phyloP scores from a whole-genome alignment of 164 flowering plant genomes.

The Taxillus chinensis region DNA sequence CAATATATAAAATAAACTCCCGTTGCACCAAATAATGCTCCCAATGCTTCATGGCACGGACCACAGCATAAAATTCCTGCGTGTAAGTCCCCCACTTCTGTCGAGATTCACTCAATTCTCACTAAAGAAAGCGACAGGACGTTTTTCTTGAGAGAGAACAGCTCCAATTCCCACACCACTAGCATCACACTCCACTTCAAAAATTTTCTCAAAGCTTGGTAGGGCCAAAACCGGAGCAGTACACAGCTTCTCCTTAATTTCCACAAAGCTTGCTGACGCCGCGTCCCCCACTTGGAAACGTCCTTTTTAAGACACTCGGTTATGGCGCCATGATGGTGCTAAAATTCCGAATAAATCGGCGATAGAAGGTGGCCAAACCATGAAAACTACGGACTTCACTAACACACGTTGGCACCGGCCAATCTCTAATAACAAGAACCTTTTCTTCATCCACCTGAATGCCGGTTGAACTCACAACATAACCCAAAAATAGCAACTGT shows the following conservation, averaged over 20 bases:
- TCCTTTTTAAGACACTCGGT: background rate
- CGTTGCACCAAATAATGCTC: background rate
- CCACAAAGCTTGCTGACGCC: background rate
- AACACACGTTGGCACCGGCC: background rate
- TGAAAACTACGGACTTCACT: background rate
- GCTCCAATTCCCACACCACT: background rate
- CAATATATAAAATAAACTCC: background rate
- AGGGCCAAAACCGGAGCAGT: background rate
- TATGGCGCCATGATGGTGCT: background rate
- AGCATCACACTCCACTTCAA: conserved; percentile 3
- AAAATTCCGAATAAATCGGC: background rate
- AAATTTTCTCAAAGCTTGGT: background rate
- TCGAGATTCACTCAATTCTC: background rate
- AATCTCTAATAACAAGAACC: background rate
- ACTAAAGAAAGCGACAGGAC: background rate
- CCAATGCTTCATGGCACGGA: background rate
- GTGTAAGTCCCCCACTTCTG: background rate
- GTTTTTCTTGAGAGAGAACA: background rate
- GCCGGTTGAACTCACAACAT: background rate
- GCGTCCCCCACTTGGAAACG: background rate
- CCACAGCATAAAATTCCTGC: background rate
- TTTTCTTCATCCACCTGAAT: background rate
- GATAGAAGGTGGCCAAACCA: background rate
- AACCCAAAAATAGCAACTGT: background rate
- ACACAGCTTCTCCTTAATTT: background rate